Percentiles rank a stretch among this genome's conserved stretches.
phyloP scores from a whole-genome alignment of 345 rosid species.

The Arabis alpina region DNA sequence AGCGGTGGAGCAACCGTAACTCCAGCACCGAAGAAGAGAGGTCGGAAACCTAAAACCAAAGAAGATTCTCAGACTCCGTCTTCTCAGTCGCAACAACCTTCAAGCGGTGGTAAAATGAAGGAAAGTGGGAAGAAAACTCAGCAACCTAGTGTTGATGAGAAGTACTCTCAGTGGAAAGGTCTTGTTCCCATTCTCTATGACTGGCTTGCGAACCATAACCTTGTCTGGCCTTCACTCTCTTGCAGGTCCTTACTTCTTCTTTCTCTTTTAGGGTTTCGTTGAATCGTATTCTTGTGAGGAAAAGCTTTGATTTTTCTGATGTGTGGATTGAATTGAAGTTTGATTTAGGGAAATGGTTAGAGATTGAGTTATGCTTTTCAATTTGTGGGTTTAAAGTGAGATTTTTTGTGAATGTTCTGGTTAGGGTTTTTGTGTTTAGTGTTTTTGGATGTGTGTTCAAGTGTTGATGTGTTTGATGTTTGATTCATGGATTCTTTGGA shows the following conservation, averaged over 20 bases:
- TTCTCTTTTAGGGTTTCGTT: slow-evolving; percentile 41
- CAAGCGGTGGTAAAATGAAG: slow-evolving; percentile 40
- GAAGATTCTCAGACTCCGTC: slow-evolving; percentile 61
- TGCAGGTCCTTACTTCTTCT: slow-evolving; percentile 56
- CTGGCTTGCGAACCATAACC: slow-evolving; percentile 99
- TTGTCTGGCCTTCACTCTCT: slow-evolving; percentile 99
- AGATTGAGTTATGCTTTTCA: neutral
- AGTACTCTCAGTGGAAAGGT: slow-evolving; percentile 94
- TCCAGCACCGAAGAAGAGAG: slow-evolving; percentile 75
- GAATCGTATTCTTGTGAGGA: neutral
- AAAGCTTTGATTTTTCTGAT: neutral
- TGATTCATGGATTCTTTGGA: neutral
- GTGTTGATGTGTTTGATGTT: slow-evolving; percentile 8
- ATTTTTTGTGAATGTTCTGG: neutral
- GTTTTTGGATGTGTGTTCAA: neutral
- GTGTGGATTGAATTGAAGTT: slow-evolving; percentile 7
- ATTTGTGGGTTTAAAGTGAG: slow-evolving; percentile 23
- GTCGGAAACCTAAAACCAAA: slow-evolving; percentile 88
- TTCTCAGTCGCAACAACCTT: slow-evolving; percentile 37
- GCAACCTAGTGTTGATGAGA: slow-evolving; percentile 74
- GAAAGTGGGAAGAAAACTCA: slow-evolving; percentile 45
- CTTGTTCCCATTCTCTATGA: slow-evolving; percentile 95
- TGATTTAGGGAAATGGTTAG: slow-evolving; percentile 1
- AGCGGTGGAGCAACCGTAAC: slow-evolving; percentile 42
- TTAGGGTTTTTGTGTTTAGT: slow-evolving; percentile 18